These are phyloP conservation scores for Ceriops decandra DNA, from an alignment of 345 rosid genomes.

Conservation along the genomic window DNA sequence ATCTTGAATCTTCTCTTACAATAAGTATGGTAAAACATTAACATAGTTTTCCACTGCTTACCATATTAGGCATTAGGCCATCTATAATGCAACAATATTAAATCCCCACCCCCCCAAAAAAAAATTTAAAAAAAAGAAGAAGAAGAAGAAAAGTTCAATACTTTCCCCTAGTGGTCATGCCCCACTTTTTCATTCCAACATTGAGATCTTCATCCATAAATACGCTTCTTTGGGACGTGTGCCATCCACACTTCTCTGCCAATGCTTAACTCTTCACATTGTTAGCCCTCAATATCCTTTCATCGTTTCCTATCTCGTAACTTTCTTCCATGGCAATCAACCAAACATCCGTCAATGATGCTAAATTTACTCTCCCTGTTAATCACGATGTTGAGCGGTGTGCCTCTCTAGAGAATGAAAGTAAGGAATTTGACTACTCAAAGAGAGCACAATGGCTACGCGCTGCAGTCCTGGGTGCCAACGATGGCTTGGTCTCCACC, in stretches of 20 bases:
- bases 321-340: slow-evolving; percentile 28
- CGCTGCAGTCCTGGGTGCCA: slow-evolving; percentile 92
- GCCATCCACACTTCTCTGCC: slow-evolving; percentile 51
- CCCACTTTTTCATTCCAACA: slow-evolving; percentile 42
- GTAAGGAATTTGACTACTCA: slow-evolving; percentile 50
- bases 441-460: slow-evolving; percentile 92
- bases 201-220: slow-evolving; percentile 36
- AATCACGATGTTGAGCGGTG: slow-evolving; percentile 34
- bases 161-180: slow-evolving; percentile 33
- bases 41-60: background rate
- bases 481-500: slow-evolving; percentile 84
- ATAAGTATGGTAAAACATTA: background rate
- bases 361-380: slow-evolving; percentile 26
- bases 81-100: background rate
- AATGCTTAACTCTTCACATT: slow-evolving; percentile 5
- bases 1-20: too few species aligned
- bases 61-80: background rate
- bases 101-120: background rate
- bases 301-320: background rate
- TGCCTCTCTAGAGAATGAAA: slow-evolving; percentile 23
- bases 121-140: too few species aligned
- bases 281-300: background rate
- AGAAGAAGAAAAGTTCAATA: background rate
- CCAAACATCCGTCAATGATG: slow-evolving; percentile 30
- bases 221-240: slow-evolving; percentile 54